Conservation (phyloP, 208 protist genomes). For the Wallacemonas collosoma region DNA sequence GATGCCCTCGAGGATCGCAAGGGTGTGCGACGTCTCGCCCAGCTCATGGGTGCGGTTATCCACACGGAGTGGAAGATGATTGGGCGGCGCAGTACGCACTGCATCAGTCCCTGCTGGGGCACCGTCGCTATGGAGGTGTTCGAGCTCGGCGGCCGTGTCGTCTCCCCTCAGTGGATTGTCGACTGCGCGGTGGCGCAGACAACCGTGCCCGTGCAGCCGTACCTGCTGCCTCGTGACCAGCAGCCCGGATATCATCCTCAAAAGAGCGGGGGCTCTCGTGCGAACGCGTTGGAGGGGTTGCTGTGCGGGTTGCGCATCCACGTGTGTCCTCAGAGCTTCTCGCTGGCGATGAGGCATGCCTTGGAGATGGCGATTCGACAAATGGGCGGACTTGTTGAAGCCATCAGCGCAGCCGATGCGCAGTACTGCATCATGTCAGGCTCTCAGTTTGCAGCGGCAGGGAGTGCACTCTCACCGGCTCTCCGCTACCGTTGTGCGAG, state of each 20-base stretch:
- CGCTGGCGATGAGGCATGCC: background rate
- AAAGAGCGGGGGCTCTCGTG: slow-evolving; percentile 8
- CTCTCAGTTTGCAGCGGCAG: background rate
- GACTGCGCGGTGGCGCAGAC: slow-evolving; percentile 27
- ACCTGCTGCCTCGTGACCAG: slow-evolving; percentile 18
- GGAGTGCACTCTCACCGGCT: background rate
- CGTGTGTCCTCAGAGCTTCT: slow-evolving; percentile 12
- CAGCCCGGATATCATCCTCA: slow-evolving; percentile 3
- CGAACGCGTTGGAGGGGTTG: slow-evolving; percentile 15
- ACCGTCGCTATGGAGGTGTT: slow-evolving; percentile 23
- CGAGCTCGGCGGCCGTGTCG: slow-evolving; percentile 22
- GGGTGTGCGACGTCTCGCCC: slow-evolving; percentile 7
- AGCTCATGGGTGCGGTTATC: slow-evolving; percentile 25
- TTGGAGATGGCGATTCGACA: slow-evolving; percentile 11
- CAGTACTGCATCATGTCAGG: slow-evolving; percentile 20
- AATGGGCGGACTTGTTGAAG: slow-evolving; percentile 18
- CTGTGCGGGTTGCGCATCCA: slow-evolving; percentile 15
- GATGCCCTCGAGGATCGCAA: background rate
- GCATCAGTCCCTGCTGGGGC: slow-evolving; percentile 24
- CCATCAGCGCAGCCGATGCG: background rate
- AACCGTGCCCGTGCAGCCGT: slow-evolving; percentile 25
- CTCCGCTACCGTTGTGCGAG: slow-evolving; percentile 17
- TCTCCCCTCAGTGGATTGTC: slow-evolving; percentile 27
- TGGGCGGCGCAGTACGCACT: slow-evolving; percentile 26
- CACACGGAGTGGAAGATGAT: slow-evolving; percentile 20